These are phyloP conservation scores for Fusarium sp. DNA, from an alignment of 2,329 filamentous ascomycete species.

Conservation along the genomic window DNA sequence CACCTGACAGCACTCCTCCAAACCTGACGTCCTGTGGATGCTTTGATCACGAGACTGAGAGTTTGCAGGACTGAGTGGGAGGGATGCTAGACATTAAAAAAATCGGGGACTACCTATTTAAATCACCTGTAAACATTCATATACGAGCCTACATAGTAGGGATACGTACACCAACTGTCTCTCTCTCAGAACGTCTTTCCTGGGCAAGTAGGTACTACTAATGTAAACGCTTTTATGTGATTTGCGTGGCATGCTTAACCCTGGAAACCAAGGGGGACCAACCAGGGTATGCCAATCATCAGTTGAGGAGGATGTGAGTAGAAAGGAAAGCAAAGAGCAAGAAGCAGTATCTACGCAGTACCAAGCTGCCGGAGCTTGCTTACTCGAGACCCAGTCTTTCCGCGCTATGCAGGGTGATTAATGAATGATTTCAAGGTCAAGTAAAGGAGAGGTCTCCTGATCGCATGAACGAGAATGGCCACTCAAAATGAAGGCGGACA, in stretches of 20 bases:
- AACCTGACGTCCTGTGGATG: neutral
- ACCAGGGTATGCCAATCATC: neutral
- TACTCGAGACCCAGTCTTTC: constrained; percentile 6
- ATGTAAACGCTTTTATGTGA: neutral
- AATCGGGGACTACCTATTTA: neutral
- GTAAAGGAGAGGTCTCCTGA: constrained; percentile 35
- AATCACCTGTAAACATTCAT: neutral
- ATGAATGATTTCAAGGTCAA: neutral
- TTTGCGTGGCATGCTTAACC: constrained; percentile 3
- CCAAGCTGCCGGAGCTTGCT: neutral
- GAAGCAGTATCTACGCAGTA: neutral
- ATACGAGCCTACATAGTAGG: neutral
- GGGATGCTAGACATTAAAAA: neutral
- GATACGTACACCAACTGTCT: neutral
- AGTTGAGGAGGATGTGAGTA: neutral
- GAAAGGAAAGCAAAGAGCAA: neutral
- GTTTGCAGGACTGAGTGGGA: too few relatives aligned
- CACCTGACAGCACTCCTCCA: neutral
- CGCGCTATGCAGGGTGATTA: neutral
- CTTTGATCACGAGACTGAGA: neutral
- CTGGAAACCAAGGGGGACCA: neutral
- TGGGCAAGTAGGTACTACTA: neutral
- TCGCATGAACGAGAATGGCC: constrained; percentile 14
- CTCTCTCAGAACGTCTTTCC: neutral
- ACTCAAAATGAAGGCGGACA: constrained; percentile 29